phyloP scores from a whole-genome alignment of 495 filamentous ascomycete genomes.

The Neurospora cerealis region DNA sequence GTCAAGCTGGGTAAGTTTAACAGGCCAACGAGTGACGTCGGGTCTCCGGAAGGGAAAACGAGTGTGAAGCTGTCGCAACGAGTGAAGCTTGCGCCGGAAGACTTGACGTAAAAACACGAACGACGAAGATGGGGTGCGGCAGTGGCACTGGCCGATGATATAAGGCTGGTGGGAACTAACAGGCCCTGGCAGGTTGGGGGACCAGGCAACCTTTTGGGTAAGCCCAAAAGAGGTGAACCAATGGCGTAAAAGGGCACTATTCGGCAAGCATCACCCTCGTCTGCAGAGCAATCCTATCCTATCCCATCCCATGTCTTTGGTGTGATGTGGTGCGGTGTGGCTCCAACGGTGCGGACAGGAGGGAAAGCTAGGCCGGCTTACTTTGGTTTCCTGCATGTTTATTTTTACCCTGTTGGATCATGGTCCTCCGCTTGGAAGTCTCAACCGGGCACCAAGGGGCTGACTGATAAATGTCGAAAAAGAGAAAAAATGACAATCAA shows the following conservation, averaged over 20 bases:
- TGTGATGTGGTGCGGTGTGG: not conserved
- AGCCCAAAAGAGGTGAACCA: slow-evolving; percentile 10
- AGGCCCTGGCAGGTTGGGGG: not conserved
- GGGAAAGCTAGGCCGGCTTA: not conserved
- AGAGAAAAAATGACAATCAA: not conserved
- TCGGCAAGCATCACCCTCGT: slow-evolving; percentile 8
- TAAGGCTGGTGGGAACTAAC: slow-evolving; percentile 11
- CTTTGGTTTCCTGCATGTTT: not conserved
- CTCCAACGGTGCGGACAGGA: not conserved
- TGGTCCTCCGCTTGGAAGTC: not conserved
- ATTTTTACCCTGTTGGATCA: not conserved
- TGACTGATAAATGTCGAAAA: not conserved
- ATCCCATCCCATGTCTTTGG: not conserved
- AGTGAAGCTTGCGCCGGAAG: slow-evolving; percentile 11
- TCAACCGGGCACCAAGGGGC: not conserved
- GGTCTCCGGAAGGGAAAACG: slow-evolving; percentile 6
- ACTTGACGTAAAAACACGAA: slow-evolving; percentile 4
- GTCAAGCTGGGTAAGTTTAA: slow-evolving; percentile 1
- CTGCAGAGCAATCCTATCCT: not conserved
- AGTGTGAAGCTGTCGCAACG: slow-evolving; percentile 14
- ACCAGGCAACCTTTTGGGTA: not conserved
- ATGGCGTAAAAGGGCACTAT: slow-evolving; percentile 3
- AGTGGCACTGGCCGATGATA: slow-evolving; percentile 19
- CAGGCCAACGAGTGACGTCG: slow-evolving; percentile 9
- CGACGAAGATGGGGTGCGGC: slow-evolving; percentile 1